Conservation (phyloP, 169 alveolate genomes). For the Cryptosporidium sp. region DNA sequence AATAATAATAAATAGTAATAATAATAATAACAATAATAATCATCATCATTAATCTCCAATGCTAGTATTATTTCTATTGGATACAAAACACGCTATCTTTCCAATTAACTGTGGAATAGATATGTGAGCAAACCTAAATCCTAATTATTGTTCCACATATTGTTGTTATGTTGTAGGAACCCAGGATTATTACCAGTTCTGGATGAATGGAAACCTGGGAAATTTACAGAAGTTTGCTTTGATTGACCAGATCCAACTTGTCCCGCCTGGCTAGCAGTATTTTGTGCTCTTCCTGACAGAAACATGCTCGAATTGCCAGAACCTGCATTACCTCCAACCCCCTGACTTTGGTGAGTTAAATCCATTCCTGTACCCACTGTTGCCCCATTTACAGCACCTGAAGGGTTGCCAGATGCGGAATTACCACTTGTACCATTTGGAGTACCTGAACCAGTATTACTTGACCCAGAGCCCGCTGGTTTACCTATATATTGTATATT, state of each 20-base stretch:
- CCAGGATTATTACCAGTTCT: slow-evolving; percentile 44
- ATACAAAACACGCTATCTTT: background rate
- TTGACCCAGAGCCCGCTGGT: background rate
- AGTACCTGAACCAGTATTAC: background rate
- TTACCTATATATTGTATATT: slow-evolving; percentile 2
- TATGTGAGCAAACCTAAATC: too few relatives aligned
- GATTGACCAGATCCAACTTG: slow-evolving; percentile 30
- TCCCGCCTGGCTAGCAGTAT: background rate
- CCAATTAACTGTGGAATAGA: background rate
- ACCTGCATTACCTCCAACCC: slow-evolving; percentile 17
- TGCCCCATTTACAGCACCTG: slow-evolving; percentile 29
- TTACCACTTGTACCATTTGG: slow-evolving; percentile 13
- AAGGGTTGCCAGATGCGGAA: slow-evolving; percentile 20
- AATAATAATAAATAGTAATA: too few relatives aligned
- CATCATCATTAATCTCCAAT: slow-evolving; percentile 1
- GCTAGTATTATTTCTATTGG: background rate
- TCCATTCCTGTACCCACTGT: slow-evolving; percentile 26
- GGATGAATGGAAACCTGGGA: slow-evolving; percentile 62
- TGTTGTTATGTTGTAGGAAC: slow-evolving; percentile 44
- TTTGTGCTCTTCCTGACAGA: slow-evolving; percentile 37
- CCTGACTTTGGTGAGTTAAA: background rate
- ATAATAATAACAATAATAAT: too few relatives aligned
- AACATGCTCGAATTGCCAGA: slow-evolving; percentile 10
- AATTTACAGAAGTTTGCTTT: slow-evolving; percentile 36
- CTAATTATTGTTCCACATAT: slow-evolving; percentile 64